Percentiles rank a stretch among this genome's conserved stretches.
These are phyloP conservation scores for Dothistroma septosporum DNA, from an alignment of 2,329 filamentous ascomycete species.

Conservation along the genomic window DNA sequence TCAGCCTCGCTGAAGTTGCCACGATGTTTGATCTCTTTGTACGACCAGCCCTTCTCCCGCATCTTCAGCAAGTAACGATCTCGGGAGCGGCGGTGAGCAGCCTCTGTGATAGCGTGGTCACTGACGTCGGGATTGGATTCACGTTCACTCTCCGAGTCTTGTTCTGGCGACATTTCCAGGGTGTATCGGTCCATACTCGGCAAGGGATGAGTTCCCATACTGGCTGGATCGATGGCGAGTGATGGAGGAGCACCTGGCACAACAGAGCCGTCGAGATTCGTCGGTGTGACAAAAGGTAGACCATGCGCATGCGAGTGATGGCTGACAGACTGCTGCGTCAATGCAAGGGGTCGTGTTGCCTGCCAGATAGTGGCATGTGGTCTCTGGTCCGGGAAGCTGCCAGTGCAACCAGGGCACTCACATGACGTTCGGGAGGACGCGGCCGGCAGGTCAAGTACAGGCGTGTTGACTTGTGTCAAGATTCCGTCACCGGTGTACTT, in stretches of 20 bases:
- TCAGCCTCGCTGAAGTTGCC: conserved; percentile 61
- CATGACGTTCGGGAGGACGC: not conserved
- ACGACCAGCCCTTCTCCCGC: conserved; percentile 57
- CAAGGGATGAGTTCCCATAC: not conserved
- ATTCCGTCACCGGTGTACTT: no score
- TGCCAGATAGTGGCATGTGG: not conserved
- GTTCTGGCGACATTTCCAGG: not conserved
- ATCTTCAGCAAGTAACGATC: conserved; percentile 48
- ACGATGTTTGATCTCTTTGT: conserved; percentile 57
- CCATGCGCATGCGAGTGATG: not conserved
- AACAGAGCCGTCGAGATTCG: not conserved
- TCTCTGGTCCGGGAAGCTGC: not conserved
- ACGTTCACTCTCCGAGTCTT: conserved; percentile 7
- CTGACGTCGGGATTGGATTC: conserved; percentile 11
- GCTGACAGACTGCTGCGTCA: not conserved
- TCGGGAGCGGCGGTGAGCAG: conserved; percentile 19
- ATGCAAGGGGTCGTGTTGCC: not conserved
- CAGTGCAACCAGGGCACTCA: not conserved
- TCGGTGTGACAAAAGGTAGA: not conserved
- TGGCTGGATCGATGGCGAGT: not conserved
- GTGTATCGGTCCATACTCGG: not conserved
- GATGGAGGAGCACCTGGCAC: not conserved
- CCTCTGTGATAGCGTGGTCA: conserved; percentile 18
- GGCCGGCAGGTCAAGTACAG: not conserved
- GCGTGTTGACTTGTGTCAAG: not conserved